Conservation (phyloP, 1,284 basidiomycete genomes). For the Sutorius eximius region DNA sequence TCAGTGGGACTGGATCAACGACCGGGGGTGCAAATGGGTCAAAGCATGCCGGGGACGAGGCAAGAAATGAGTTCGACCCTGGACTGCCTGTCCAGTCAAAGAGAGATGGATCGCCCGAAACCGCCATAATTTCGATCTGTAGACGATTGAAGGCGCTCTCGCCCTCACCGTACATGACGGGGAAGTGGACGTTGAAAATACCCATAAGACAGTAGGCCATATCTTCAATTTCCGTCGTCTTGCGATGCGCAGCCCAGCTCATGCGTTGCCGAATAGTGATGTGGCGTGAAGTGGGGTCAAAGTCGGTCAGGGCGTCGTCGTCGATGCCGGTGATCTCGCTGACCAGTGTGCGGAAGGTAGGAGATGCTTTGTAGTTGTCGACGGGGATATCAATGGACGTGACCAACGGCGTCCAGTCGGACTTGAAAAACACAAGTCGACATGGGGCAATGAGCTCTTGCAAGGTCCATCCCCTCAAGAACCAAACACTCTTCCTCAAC, state of each 20-base stretch:
- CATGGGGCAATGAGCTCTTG: conserved; percentile 26
- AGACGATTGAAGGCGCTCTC: conserved; percentile 9
- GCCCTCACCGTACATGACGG: conserved; percentile 20
- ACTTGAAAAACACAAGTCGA: conserved; percentile 20
- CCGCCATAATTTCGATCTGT: conserved; percentile 26
- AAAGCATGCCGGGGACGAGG: conserved; percentile 18
- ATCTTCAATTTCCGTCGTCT: too few relatives aligned
- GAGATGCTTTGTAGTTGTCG: conserved; percentile 22
- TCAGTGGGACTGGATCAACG: conserved; percentile 18
- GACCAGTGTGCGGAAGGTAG: conserved; percentile 14
- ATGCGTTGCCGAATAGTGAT: conserved; percentile 22
- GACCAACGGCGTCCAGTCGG: conserved; percentile 19
- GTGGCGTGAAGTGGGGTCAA: conserved; percentile 16
- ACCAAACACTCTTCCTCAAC: conserved; percentile 20
- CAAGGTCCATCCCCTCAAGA: conserved; percentile 25
- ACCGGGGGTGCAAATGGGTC: conserved; percentile 20
- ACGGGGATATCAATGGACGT: conserved; percentile 16
- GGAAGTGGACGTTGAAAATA: too few relatives aligned
- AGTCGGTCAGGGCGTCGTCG: conserved; percentile 18
- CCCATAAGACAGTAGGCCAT: too few relatives aligned
- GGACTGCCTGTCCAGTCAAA: conserved; percentile 24
- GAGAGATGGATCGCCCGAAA: conserved; percentile 21
- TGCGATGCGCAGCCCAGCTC: conserved; percentile 15
- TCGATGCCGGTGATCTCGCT: conserved; percentile 21
- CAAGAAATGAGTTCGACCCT: conserved; percentile 16